Conservation (phyloP, 495 filamentous ascomycete species). For the Hypoxylon perforatum region DNA sequence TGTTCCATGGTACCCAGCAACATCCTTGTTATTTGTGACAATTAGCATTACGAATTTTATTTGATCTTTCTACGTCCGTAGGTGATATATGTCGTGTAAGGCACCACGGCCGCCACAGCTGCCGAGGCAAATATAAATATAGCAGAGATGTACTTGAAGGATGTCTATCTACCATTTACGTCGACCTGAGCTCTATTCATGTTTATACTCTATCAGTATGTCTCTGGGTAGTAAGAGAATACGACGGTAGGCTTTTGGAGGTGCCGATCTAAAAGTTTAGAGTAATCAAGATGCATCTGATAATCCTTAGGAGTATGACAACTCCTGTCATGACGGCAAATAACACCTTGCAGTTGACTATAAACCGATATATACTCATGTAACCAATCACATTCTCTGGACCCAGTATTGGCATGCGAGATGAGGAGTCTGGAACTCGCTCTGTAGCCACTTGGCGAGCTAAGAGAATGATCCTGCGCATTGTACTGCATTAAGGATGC, state of each 20-base stretch:
- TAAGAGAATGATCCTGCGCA: constrained; percentile 11
- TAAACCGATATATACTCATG: constrained; percentile 10
- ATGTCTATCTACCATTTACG: neutral
- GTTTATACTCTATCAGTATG: too few species aligned
- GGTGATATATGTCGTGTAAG: too few species aligned
- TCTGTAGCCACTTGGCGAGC: constrained; percentile 17
- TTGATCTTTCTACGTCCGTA: too few species aligned
- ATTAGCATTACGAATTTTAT: too few species aligned
- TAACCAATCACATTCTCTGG: constrained; percentile 6
- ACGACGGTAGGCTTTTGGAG: too few species aligned
- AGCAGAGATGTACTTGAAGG: neutral
- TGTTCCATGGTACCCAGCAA: constrained; percentile 1
- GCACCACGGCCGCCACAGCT: too few species aligned
- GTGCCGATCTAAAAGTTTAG: neutral
- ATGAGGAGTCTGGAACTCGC: constrained; percentile 32
- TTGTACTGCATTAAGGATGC: constrained; percentile 8
- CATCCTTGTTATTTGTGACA: neutral
- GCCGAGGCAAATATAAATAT: too few species aligned
- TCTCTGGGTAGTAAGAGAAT: too few species aligned
- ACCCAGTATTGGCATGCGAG: constrained; percentile 13
- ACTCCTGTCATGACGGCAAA: constrained; percentile 2
- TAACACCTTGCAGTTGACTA: constrained; percentile 2
- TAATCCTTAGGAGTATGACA: constrained; percentile 5
- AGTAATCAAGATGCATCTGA: constrained; percentile 21
- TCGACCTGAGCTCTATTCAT: too few species aligned